These are phyloP conservation scores for Gastrodia elata DNA, from an alignment of 106 monocot species.

Conservation along the genomic window DNA sequence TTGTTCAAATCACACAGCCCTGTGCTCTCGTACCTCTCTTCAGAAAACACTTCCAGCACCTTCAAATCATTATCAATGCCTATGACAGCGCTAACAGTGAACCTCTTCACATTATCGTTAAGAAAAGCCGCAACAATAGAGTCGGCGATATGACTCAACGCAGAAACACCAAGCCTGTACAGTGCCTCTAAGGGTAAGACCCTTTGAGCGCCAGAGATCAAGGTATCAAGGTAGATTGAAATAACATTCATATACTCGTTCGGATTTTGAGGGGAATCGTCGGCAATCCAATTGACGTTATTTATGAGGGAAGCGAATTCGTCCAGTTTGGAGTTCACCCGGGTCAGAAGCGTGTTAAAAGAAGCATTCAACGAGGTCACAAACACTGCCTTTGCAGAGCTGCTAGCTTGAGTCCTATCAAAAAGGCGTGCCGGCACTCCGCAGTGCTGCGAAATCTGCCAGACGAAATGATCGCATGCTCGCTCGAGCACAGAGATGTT, in stretches of 20 bases:
- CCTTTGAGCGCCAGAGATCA: slow-evolving; percentile 33
- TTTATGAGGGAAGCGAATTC: slow-evolving; percentile 32
- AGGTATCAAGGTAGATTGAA: slow-evolving; percentile 28
- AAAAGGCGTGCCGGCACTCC: slow-evolving; percentile 40
- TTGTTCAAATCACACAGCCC: slow-evolving; percentile 31
- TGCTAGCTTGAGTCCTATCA: slow-evolving; percentile 33
- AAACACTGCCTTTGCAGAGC: slow-evolving; percentile 37
- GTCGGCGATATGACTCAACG: slow-evolving; percentile 44
- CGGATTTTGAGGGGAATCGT: slow-evolving; percentile 40
- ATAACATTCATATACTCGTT: slow-evolving; percentile 48
- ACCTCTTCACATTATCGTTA: slow-evolving; percentile 48
- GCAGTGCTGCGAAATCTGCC: slow-evolving; percentile 37
- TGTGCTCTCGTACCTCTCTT: slow-evolving; percentile 25
- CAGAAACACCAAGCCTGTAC: slow-evolving; percentile 30
- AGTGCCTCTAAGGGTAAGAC: slow-evolving; percentile 38
- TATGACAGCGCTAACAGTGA: slow-evolving; percentile 39
- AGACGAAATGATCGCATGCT: slow-evolving; percentile 38
- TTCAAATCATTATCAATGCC: slow-evolving; percentile 55
- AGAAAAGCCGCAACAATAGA: slow-evolving; percentile 42
- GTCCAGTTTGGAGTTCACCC: slow-evolving; percentile 40
- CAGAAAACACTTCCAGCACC: slow-evolving; percentile 40
- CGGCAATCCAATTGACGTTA: slow-evolving; percentile 55
- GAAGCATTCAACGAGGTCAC: slow-evolving; percentile 45
- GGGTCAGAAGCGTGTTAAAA: slow-evolving; percentile 23
- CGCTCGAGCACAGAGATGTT: slow-evolving; percentile 41